A percentile compares a stretch with the other conserved stretches of the same genome.
phyloP scores from a whole-genome alignment of 2,329 filamentous ascomycete genomes.

The Hymenoscyphus salicellus region DNA sequence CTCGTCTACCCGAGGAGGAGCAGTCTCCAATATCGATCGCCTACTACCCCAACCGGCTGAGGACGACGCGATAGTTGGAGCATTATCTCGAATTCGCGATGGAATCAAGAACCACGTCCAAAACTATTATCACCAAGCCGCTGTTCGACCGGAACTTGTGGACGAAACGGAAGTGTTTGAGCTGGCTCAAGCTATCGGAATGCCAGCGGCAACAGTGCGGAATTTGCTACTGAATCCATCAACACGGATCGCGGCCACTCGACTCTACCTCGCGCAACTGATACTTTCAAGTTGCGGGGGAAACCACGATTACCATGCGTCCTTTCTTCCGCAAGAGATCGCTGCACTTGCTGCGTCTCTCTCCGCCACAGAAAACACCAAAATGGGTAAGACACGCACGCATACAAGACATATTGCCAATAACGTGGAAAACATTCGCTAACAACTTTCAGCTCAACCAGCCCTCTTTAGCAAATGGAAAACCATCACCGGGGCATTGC shows the following conservation, averaged over 20 bases:
- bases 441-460: constrained; percentile 11
- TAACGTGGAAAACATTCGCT: background rate
- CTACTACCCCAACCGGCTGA: constrained; percentile 20
- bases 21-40: constrained; percentile 11
- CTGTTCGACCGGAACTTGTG: constrained; percentile 10
- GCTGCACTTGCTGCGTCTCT: constrained; percentile 7
- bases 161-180: constrained; percentile 15
- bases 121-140: constrained; percentile 18
- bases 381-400: constrained; percentile 6
- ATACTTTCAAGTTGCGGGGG: constrained; percentile 18
- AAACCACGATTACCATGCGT: background rate
- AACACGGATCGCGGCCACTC: constrained; percentile 13
- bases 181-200: constrained; percentile 9
- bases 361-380: background rate
- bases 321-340: constrained; percentile 18
- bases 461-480: constrained; percentile 24
- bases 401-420: background rate
- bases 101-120: constrained; percentile 24
- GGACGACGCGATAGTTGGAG: constrained; percentile 18
- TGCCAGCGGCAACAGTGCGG: constrained; percentile 6
- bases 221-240: constrained; percentile 15
- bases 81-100: constrained; percentile 21
- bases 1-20: background rate
- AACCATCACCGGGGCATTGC: constrained; percentile 17
- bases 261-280: constrained; percentile 15